phyloP scores from a whole-genome alignment of 2,329 filamentous ascomycete genomes.

The Verticillium klebahnii region DNA sequence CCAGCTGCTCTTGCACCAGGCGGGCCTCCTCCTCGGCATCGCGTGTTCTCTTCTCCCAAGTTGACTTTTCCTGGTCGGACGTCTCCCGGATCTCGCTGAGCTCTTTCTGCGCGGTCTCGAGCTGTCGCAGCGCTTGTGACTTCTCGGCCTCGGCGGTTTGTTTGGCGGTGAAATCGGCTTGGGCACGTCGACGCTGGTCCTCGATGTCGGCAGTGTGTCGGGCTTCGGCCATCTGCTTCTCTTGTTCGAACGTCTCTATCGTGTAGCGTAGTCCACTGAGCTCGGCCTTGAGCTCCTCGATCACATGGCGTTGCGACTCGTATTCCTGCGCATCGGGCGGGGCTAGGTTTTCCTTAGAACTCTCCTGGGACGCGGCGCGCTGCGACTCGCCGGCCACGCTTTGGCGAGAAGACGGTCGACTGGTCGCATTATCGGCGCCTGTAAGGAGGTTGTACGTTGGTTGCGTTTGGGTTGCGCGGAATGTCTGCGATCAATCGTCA shows the following conservation, averaged over 20 bases:
- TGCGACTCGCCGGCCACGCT: slow-evolving; percentile 33
- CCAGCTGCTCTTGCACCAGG: slow-evolving; percentile 72
- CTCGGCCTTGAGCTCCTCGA: slow-evolving; percentile 83
- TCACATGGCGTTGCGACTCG: slow-evolving; percentile 50
- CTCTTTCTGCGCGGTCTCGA: slow-evolving; percentile 46
- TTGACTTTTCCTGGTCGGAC: slow-evolving; percentile 52
- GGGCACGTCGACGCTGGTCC: slow-evolving; percentile 73
- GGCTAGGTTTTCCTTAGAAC: slow-evolving; percentile 55
- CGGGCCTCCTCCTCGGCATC: slow-evolving; percentile 71
- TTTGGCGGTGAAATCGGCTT: slow-evolving; percentile 72
- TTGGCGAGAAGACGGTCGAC: slow-evolving; percentile 34
- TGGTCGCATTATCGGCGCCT: slow-evolving; percentile 35
- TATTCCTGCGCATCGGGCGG: slow-evolving; percentile 55
- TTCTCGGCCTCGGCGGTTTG: slow-evolving; percentile 55
- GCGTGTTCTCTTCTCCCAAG: slow-evolving; percentile 64
- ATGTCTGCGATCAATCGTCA: background rate
- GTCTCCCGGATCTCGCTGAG: slow-evolving; percentile 46
- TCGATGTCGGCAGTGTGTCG: slow-evolving; percentile 81
- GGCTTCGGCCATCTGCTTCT: slow-evolving; percentile 73
- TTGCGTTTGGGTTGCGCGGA: slow-evolving; percentile 39
- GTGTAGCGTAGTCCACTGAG: slow-evolving; percentile 85
- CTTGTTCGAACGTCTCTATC: slow-evolving; percentile 79
- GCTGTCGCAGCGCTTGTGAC: slow-evolving; percentile 42
- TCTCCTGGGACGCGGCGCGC: slow-evolving; percentile 48
- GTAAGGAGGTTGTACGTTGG: slow-evolving; percentile 57